phyloP scores from a whole-genome alignment of 148 eudicot genomes.

The Rhododendron griersonianum region DNA sequence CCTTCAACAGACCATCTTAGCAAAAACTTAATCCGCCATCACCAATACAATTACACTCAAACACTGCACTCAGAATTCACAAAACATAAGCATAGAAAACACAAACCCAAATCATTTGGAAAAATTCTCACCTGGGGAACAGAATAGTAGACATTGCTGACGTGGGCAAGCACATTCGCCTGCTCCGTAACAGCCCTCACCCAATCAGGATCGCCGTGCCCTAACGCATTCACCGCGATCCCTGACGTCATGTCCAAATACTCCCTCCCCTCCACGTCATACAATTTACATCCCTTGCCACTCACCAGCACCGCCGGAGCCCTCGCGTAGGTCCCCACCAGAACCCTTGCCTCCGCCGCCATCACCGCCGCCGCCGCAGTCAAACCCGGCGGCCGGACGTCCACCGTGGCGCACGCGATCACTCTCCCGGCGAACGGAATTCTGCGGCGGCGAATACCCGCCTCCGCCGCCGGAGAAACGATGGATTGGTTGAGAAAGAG shows the following conservation, averaged over 20 bases:
- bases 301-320: slow-evolving; percentile 58
- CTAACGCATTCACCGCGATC: slow-evolving; percentile 88
- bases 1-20: not conserved
- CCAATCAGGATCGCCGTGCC: slow-evolving; percentile 84
- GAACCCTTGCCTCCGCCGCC: slow-evolving; percentile 49
- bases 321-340: slow-evolving; percentile 76
- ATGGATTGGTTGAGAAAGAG: slow-evolving; percentile 20
- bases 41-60: not conserved
- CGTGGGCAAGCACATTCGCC: slow-evolving; percentile 57
- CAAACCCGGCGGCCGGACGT: slow-evolving; percentile 22
- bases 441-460: slow-evolving; percentile 18
- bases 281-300: slow-evolving; percentile 83
- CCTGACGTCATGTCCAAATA: slow-evolving; percentile 85
- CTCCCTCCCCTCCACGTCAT: slow-evolving; percentile 70
- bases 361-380: slow-evolving; percentile 26
- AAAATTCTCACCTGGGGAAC: slow-evolving; percentile 53
- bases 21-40: not conserved
- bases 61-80: not conserved
- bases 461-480: slow-evolving; percentile 15
- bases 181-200: slow-evolving; percentile 51
- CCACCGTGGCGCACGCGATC: slow-evolving; percentile 28
- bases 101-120: not conserved
- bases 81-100: not conserved
- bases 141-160: slow-evolving; percentile 68
- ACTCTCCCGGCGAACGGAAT: slow-evolving; percentile 3